Percentiles rank a stretch among this genome's conserved stretches.
Conservation (phyloP, 208 protist species). For the Endotrypanum monterogeii region DNA sequence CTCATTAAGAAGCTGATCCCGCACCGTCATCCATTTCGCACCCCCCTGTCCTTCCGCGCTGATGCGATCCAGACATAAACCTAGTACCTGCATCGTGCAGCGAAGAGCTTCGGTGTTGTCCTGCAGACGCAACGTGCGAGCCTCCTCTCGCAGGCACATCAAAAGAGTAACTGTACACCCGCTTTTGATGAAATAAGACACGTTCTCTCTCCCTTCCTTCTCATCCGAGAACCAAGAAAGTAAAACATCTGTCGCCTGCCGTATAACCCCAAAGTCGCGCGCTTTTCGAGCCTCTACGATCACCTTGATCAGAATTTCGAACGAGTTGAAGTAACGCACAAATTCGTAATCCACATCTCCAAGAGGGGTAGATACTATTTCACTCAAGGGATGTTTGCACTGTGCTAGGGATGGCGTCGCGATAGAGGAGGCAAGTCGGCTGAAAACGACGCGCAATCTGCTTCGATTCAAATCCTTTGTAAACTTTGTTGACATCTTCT, state of each 20-base stretch:
- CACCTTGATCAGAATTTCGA: conserved; percentile 54
- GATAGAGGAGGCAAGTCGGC: conserved; percentile 42
- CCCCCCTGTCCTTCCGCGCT: conserved; percentile 33
- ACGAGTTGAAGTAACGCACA: conserved; percentile 80
- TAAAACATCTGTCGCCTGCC: conserved; percentile 44
- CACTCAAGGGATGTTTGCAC: conserved; percentile 67
- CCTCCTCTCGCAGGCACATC: conserved; percentile 65
- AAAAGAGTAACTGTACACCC: conserved; percentile 51
- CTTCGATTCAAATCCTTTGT: conserved; percentile 79
- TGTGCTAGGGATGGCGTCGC: conserved; percentile 34
- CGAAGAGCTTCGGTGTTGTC: conserved; percentile 44
- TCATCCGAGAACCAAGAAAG: conserved; percentile 50
- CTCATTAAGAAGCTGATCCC: conserved; percentile 72
- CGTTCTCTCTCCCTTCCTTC: conserved; percentile 57
- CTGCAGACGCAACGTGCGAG: conserved; percentile 40
- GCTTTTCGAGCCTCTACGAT: conserved; percentile 62
- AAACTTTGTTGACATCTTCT: conserved; percentile 56
- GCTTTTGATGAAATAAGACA: conserved; percentile 65
- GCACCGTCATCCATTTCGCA: conserved; percentile 37
- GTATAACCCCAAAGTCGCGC: conserved; percentile 48
- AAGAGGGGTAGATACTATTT: conserved; percentile 47
- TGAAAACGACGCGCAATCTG: conserved; percentile 61
- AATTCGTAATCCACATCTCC: conserved; percentile 75
- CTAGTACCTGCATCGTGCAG: conserved; percentile 43
- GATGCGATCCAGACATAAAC: conserved; percentile 64